Conservation (phyloP, 192 early-diverging fungal species). For the Jimgerdemannia flammicorona region DNA sequence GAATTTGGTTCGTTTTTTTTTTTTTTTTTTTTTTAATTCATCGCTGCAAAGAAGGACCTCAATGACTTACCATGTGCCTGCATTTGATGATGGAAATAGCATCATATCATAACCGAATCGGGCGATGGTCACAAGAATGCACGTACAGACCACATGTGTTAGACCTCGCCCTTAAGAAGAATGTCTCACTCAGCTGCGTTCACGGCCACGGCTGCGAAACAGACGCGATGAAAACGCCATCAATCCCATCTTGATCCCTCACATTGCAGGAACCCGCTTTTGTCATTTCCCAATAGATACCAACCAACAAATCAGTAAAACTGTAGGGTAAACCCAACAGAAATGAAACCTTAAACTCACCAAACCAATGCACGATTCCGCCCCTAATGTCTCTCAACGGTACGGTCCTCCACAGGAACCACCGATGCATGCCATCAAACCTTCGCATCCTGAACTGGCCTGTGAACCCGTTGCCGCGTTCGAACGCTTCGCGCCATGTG, state of each 20-base stretch:
- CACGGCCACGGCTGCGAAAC: too few relatives aligned
- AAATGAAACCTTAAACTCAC: neutral
- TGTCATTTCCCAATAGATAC: too few relatives aligned
- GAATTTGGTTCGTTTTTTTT: neutral
- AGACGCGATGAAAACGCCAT: too few relatives aligned
- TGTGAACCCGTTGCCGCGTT: constrained; percentile 43
- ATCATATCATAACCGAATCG: neutral
- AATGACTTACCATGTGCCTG: constrained; percentile 22
- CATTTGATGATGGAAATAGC: neutral
- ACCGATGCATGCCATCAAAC: constrained; percentile 53
- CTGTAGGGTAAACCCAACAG: too few relatives aligned
- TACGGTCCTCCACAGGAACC: constrained; percentile 47
- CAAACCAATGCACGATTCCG: constrained; percentile 55
- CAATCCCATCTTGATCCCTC: neutral
- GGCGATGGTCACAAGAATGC: neutral
- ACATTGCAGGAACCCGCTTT: neutral
- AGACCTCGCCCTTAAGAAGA: neutral
- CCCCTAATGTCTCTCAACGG: constrained; percentile 49
- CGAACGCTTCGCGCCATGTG: constrained; percentile 41
- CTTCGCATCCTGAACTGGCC: constrained; percentile 46
- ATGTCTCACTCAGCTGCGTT: neutral
- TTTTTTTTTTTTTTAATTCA: neutral
- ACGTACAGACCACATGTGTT: neutral
- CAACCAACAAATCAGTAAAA: too few relatives aligned
- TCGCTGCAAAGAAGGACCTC: neutral